Base-by-base conservation (phyloP, 2,329 filamentous ascomycete species). In the Fusarium pseudonygamai region DNA sequence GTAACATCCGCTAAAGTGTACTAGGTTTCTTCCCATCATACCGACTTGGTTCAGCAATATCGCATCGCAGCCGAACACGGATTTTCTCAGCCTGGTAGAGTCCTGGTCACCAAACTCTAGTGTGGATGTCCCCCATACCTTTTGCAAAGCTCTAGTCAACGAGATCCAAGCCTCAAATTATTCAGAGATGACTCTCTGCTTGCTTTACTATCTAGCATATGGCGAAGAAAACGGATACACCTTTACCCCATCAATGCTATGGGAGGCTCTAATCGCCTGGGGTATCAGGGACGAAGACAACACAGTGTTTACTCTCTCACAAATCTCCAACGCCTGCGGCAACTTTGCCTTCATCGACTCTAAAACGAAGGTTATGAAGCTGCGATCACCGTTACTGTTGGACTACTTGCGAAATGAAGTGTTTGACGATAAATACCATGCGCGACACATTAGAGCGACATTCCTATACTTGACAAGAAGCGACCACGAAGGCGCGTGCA, bases 231-330 rank as follows among this genome's bases (percentile, higher is more conserved):
- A 49, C 3, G 32, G 36, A 2, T 50, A 66, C 14, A 18, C 15
- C 7, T 50, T 66, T 11, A 66, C 61, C 1, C 6, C 15, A 9
- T 28, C 50, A 2, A 67, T 67, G 61, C n/a, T 24, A 10, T 12
- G 20, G 11, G 61, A 50, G 11, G 64, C 61, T 13, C 26, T 67
- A 7, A 24, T 59, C 4, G 13, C 10, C 15, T 67, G 61, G 61
- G 37, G 20, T 2, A 39, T 59, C 15, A 59, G 7, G 11, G n/a
- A 30, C 1, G 10, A 42, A 2, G 43, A 66, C 11, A n/a, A 20
- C 2, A 28, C 8, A 6, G 15, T 11, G 13, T 43, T 37, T 6
- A 39, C 49, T 2, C 5, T 20, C 0, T 0, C 26, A 6, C 36
- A 67, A 4, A 59, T 67, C 6, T 16, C 32, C 4, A 9, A 49